These are phyloP conservation scores for Geum urbanum DNA, from an alignment of 306 rosid genomes.

Conservation along the genomic window DNA sequence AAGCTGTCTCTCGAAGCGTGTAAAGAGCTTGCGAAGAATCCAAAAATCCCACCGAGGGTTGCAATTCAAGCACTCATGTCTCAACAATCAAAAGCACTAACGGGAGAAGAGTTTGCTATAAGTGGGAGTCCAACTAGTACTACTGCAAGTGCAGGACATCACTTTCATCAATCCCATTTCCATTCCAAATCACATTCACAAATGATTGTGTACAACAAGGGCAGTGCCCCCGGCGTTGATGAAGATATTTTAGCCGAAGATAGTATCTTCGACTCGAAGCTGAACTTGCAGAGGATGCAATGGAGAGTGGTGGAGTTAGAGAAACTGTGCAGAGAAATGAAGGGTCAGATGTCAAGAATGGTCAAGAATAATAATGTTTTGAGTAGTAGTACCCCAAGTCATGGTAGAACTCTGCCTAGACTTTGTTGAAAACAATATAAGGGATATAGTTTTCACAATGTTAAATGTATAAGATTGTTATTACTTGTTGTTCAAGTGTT, in stretches of 20 bases:
- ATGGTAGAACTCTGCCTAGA: constrained; percentile 38
- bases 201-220: constrained; percentile 10
- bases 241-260: constrained; percentile 24
- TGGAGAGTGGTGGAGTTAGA: constrained; percentile 62
- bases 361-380: constrained; percentile 26
- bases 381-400: constrained; percentile 32
- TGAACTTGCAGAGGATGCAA: constrained; percentile 51
- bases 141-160: constrained; percentile 1
- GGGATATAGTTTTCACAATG: not conserved
- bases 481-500: too few species aligned
- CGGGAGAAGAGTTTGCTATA: constrained; percentile 11
- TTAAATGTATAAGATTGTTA: not conserved
- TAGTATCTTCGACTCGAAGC: constrained; percentile 33
- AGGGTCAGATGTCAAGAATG: constrained; percentile 52
- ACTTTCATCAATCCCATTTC: constrained; percentile 8
- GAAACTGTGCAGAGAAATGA: constrained; percentile 54
- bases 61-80: constrained; percentile 64
- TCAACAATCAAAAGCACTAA: constrained; percentile 35
- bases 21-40: constrained; percentile 72
- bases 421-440: constrained; percentile 42
- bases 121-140: constrained; percentile 13
- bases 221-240: constrained; percentile 12
- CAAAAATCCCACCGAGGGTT: constrained; percentile 63
- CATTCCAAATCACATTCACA: constrained; percentile 17
- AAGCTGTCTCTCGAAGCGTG: constrained; percentile 63